These are phyloP conservation scores for Amphibolis antarctica DNA, from an alignment of 106 monocot genomes.

Conservation along the genomic window DNA sequence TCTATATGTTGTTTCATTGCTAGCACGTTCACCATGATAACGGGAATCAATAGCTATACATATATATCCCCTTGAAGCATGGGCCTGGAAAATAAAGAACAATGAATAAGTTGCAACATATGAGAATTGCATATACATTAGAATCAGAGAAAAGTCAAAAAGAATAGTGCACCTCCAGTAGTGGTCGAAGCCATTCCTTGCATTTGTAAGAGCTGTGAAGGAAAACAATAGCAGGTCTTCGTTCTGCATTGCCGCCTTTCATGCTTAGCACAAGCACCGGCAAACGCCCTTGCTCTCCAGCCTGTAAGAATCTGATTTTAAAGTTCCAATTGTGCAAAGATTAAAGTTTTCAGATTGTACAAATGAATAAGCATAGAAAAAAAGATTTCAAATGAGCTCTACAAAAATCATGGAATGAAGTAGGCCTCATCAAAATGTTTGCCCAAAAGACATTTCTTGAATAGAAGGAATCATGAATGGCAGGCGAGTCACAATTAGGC, in stretches of 20 bases:
- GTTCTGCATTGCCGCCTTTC: conserved; percentile 28
- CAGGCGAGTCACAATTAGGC: no score
- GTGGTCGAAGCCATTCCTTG: conserved; percentile 93
- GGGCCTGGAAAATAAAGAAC: conserved; percentile 46
- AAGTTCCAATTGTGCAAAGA: conserved; percentile 1
- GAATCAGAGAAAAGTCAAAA: neutral
- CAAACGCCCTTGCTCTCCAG: conserved; percentile 76
- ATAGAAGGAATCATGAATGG: no score
- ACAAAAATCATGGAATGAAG: neutral
- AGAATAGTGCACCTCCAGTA: conserved; percentile 60
- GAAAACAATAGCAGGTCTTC: conserved; percentile 72
- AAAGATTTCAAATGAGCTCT: neutral
- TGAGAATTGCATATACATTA: neutral
- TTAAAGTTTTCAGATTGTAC: neutral
- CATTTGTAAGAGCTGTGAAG: conserved; percentile 85
- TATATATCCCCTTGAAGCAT: conserved; percentile 87
- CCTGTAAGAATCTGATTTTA: conserved; percentile 20
- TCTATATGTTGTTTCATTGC: conserved; percentile 42
- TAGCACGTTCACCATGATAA: conserved; percentile 94
- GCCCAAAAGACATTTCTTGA: no score
- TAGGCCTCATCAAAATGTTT: neutral
- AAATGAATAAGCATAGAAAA: no score
- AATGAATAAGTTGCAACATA: neutral
- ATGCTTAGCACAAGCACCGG: conserved; percentile 75
- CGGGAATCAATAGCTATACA: conserved; percentile 88